Evolutionary conservation across 805 yeast species (phyloP), one percentile per base, ranked within the genome.

Genomic region (Helenozyma rhizophorensis): DNA sequence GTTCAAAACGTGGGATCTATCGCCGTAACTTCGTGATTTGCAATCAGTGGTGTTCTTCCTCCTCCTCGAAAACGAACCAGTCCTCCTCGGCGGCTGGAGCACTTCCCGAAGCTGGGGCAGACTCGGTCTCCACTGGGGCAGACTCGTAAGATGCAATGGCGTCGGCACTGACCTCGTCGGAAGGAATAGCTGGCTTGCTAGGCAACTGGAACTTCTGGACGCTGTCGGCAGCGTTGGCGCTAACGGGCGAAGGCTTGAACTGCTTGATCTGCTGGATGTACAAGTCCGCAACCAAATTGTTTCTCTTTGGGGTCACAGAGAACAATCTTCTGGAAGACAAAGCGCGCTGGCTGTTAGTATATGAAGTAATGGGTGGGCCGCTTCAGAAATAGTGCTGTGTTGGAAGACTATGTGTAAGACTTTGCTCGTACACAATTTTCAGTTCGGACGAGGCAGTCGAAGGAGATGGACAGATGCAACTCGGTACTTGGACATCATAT

Each of bases 181-280:
- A 64, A 50, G 97, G 97, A 28, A 70, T 61, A 47, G 76, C 60
- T 51, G 97, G 95, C 48, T 87, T 76, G 43, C 73, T 61, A 53
- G 97, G 97, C 43, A 78, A 68, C 41, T 71, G 63, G 93, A 96
- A 93, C 51, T 83, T 77, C 66, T 82, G 79, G 49, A 88, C 90
- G 46, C 81, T 74, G 45, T 80, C 87, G 42, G 90, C 81, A 48
- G 84, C 95, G 47, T 75, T 70, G 39, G 83, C 77, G 38, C 83
- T 65, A 34, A 81, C 58, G 40, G 87, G 78, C 39, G 81, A 75
- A 58, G 96, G 89, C 73, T 88, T 87, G 79, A 85, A 89, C 42
- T 78, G 77, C 70, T 81, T 85, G 65, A 93, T 71, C 65, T 89
- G 95, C 61, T 75, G 78, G 56, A 90, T 67, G 72, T 89, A 89